phyloP scores from a whole-genome alignment of 1,284 basidiomycete species.

The Laetiporus sulphureus region DNA sequence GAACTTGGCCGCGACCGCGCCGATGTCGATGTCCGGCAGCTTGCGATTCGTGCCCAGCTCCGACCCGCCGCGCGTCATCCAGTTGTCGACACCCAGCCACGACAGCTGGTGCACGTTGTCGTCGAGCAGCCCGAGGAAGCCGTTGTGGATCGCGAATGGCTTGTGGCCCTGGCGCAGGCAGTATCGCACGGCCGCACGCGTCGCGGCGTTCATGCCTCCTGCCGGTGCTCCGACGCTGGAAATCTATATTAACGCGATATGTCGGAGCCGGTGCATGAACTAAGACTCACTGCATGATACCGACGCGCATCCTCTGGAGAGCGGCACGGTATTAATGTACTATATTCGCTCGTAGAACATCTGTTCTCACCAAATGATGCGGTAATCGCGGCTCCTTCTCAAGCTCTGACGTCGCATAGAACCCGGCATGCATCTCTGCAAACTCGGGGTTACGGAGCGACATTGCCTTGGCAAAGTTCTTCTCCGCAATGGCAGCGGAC shows the following conservation, averaged over 20 bases:
- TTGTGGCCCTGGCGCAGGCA: conserved; percentile 90
- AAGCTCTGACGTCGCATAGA: conserved; percentile 67
- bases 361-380: conserved; percentile 42
- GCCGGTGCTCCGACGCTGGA: conserved; percentile 90
- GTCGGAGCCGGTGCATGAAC: neutral
- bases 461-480: conserved; percentile 87
- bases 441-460: conserved; percentile 91
- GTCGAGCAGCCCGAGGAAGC: conserved; percentile 90
- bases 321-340: conserved; percentile 4
- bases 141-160: conserved; percentile 89
- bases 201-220: conserved; percentile 98
- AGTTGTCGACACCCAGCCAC: conserved; percentile 97
- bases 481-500: conserved; percentile 74
- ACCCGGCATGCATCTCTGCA: conserved; percentile 80
- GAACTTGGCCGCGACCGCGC: conserved; percentile 84
- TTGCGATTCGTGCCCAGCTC: conserved; percentile 96
- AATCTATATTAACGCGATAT: conserved; percentile 1
- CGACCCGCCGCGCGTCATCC: conserved; percentile 96
- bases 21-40: conserved; percentile 82
- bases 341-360: too few relatives aligned
- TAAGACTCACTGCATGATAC: conserved; percentile 81
- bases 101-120: conserved; percentile 82
- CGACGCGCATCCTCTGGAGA: conserved; percentile 75
- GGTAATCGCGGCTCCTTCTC: conserved; percentile 58
- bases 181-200: conserved; percentile 89